Base-by-base conservation (phyloP, 208 protist species). In the Acanthamoeba sp. region DNA sequence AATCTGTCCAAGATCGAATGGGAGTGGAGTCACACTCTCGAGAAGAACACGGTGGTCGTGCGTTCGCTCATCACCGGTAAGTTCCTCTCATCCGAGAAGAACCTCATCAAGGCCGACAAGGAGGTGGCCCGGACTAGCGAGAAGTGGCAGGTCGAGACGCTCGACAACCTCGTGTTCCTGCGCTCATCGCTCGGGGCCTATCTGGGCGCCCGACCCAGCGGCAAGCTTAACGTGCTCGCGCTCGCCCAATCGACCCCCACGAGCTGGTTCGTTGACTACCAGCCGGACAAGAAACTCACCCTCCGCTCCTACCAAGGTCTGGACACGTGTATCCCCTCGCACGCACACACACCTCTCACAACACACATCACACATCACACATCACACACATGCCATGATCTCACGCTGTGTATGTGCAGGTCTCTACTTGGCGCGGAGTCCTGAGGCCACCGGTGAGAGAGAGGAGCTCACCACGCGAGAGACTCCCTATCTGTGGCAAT, bases 11-110 rank as follows among this genome's bases (percentile, higher is more conserved):
- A 48, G 71, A 27, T 80, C 18, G 71, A 80, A 22, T 80, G 71
- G 71, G 71, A 80, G 38, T 80, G 71, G 71, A 80, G 36, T 24
- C 71, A 80, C 71, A 80, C 71, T 4, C 71, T 80, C 38, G 71
- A 80, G 38, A 80, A 80, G 71, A 80, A 80, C 71, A 80, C 71
- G 34, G 14, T 80, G 36, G 71, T 24, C 36, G 16, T 80, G 24
- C 71, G 71, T 38, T 80, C 71, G 34, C 24, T 40, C 12, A 10
- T 45, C 36, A 80, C 20, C 40, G 71, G 71, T 38, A 45, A 48
- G 34, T 80, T 80, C 71, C 71, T 80, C 14, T 80, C 71, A 0
- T 27, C 36, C 24, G 71, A 80, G 71, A 80, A 80, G 71, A 80
- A 80, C 40, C 29, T 40, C 22, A 22, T 80, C 71, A 80, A 48